Evolutionary conservation across 148 eudicot genomes (phyloP).

Genomic region (Vaccinium vitisidaea): DNA sequence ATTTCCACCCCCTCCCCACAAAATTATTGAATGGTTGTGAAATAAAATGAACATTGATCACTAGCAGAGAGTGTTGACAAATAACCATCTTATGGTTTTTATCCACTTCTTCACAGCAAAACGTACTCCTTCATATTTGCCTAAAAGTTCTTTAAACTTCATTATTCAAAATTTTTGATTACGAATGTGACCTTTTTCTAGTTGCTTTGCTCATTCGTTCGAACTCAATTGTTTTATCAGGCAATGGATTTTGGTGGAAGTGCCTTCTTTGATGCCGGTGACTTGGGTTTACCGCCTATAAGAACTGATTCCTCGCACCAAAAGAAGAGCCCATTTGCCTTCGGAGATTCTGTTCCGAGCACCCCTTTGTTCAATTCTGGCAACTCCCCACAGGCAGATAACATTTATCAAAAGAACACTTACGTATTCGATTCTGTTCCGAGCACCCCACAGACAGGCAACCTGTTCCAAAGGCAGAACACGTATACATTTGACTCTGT

Average conservation of each 20-base stretch:
- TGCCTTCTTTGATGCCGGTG: conserved; percentile 73
- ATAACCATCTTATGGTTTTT: conserved; percentile 2
- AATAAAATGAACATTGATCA: background rate
- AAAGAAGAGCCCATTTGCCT: conserved; percentile 38
- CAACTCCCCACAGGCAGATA: conserved; percentile 11
- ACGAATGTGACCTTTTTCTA: background rate
- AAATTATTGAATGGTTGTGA: background rate
- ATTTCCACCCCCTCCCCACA: background rate
- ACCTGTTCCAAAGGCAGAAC: conserved; percentile 34
- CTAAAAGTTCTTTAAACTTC: background rate
- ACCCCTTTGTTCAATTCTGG: conserved; percentile 9
- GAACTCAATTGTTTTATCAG: conserved; percentile 32
- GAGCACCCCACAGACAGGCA: conserved; percentile 41
- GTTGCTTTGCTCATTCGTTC: conserved; percentile 13
- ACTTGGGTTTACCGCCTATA: conserved; percentile 80
- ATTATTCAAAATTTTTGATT: background rate
- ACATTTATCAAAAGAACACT: conserved; percentile 33
- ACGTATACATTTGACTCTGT: conserved; percentile 38
- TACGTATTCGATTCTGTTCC: conserved; percentile 53
- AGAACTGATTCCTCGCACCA: conserved; percentile 44
- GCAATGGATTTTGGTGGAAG: conserved; percentile 42
- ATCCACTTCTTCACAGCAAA: background rate
- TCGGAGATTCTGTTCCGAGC: conserved; percentile 37
- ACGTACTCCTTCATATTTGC: background rate
- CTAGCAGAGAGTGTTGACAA: background rate